These are phyloP conservation scores for Russula sp. DNA, from an alignment of 768 basidiomycete species.

Conservation along the genomic window DNA sequence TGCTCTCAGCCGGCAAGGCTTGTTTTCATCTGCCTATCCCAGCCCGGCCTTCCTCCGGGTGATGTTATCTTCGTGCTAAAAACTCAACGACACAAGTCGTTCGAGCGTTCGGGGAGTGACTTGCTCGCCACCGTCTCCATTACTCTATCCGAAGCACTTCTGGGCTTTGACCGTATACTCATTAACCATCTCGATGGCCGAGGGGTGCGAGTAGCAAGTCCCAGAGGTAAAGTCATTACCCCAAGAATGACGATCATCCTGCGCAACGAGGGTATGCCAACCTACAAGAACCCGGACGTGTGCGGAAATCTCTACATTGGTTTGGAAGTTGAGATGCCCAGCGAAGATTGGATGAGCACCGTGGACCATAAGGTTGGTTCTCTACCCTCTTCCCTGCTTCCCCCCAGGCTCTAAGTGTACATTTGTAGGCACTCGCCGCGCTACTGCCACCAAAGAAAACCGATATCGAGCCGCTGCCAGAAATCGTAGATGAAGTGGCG, in stretches of 20 bases:
- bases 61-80: conserved; percentile 86
- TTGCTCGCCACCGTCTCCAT: conserved; percentile 76
- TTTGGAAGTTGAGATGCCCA: conserved; percentile 87
- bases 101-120: conserved; percentile 79
- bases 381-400: conserved; percentile 12
- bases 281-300: conserved; percentile 53
- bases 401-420: conserved; percentile 9
- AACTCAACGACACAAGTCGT: conserved; percentile 61
- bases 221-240: conserved; percentile 69
- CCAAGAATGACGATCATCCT: conserved; percentile 69
- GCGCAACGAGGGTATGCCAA: conserved; percentile 87
- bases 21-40: not conserved
- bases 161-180: conserved; percentile 90
- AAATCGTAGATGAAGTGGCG: conserved; percentile 59
- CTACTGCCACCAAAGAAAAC: conserved; percentile 71
- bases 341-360: conserved; percentile 63
- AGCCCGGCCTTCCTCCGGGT: conserved; percentile 85
- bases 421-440: conserved; percentile 49
- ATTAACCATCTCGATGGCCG: conserved; percentile 91
- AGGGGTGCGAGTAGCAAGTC: conserved; percentile 74
- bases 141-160: conserved; percentile 87
- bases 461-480: conserved; percentile 67
- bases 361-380: conserved; percentile 51
- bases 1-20: not conserved
- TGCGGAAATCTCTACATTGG: conserved; percentile 81